These are phyloP conservation scores for Magnaporthiopsis incrustans DNA, from an alignment of 2,329 filamentous ascomycete genomes.

Conservation along the genomic window DNA sequence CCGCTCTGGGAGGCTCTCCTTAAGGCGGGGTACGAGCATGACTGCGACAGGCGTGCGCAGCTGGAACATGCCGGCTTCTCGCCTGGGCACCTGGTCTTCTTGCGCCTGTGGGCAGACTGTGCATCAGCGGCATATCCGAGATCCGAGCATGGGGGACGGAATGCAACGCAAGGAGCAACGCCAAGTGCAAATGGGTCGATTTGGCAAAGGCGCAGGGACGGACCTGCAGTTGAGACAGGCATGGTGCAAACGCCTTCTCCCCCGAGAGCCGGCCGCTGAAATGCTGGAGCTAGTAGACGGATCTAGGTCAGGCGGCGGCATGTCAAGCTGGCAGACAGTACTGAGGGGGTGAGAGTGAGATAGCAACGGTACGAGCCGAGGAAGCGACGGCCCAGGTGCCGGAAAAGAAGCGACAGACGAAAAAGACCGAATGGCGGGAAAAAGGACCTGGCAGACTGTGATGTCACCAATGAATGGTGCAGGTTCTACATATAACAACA, in stretches of 20 bases:
- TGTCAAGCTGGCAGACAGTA: not conserved
- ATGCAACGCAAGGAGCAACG: not conserved
- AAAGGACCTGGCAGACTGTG: not conserved
- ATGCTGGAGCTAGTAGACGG: not conserved
- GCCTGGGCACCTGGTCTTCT: conserved; percentile 43
- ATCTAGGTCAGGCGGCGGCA: not conserved
- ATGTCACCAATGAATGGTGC: not conserved
- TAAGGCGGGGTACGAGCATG: conserved; percentile 17
- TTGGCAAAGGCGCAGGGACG: not conserved
- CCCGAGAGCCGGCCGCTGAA: conserved; percentile 2
- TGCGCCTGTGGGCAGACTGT: conserved; percentile 25
- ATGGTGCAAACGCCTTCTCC: conserved; percentile 4
- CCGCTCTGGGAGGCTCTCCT: not conserved
- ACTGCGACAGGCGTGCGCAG: conserved; percentile 38
- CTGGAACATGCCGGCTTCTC: conserved; percentile 44
- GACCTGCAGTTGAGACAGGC: conserved; percentile 8
- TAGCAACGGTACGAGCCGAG: not conserved
- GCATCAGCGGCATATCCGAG: not conserved
- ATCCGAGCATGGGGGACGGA: no score
- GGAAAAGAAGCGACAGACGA: no score
- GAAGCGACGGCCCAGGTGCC: not conserved
- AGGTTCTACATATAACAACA: not conserved
- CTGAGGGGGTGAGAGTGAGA: no score
- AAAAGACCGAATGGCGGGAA: not conserved
- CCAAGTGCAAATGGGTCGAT: not conserved